Percentiles rank a stretch among this genome's conserved stretches.
These are phyloP conservation scores for Neopestalotiopsis rosae DNA, from an alignment of 2,329 filamentous ascomycete species.

Conservation along the genomic window DNA sequence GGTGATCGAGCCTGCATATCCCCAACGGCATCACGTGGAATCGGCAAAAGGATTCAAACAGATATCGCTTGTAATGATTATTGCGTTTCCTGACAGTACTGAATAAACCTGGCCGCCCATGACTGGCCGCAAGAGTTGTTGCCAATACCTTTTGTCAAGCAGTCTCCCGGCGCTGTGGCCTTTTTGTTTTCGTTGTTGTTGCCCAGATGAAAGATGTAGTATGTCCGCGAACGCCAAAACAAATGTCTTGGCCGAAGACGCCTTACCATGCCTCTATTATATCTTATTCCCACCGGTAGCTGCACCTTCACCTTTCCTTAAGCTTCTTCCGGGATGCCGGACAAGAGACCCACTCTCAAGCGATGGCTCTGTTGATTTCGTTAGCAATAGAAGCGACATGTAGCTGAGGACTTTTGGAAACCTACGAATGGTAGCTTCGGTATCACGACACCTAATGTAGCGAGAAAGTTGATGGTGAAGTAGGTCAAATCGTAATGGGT, in stretches of 20 bases:
- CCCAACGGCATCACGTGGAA: background rate
- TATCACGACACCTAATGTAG: conserved; percentile 90
- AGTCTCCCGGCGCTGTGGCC: background rate
- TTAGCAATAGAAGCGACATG: background rate
- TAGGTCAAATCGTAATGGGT: conserved; percentile 97
- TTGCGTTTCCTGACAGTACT: conserved; percentile 14
- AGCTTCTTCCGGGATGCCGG: conserved; percentile 67
- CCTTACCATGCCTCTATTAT: conserved; percentile 28
- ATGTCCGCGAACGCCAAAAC: conserved; percentile 24
- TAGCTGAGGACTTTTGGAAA: conserved; percentile 30
- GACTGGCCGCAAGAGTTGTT: conserved; percentile 8
- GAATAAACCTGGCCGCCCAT: conserved; percentile 1
- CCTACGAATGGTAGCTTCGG: conserved; percentile 94
- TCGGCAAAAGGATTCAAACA: background rate
- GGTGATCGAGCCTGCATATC: background rate
- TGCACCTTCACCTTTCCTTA: background rate
- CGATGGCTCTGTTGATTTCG: conserved; percentile 69
- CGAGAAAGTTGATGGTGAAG: conserved; percentile 96
- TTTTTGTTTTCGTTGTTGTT: conserved; percentile 10
- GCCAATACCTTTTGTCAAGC: conserved; percentile 6
- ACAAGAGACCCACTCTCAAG: conserved; percentile 78
- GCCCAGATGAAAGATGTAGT: background rate
- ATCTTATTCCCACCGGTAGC: background rate
- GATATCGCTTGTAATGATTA: conserved; percentile 4
- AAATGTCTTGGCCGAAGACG: conserved; percentile 23